phyloP scores from a whole-genome alignment of 2,329 filamentous ascomycete genomes.

The Colletotrichum lini region DNA sequence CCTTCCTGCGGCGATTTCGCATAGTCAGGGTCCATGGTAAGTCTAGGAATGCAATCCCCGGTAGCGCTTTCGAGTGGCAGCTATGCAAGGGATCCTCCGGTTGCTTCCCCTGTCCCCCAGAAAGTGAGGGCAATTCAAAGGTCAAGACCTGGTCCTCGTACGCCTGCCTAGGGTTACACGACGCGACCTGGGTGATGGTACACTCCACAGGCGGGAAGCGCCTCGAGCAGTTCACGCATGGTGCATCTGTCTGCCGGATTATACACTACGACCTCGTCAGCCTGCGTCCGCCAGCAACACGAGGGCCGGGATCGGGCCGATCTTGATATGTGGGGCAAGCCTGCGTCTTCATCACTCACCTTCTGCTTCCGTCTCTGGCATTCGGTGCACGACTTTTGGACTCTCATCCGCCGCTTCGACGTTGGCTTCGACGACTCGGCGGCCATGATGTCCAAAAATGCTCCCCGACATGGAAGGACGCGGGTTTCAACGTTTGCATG shows the following conservation, averaged over 20 bases:
- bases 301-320: conserved; percentile 1
- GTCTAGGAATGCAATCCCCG: not conserved
- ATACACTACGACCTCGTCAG: conserved; percentile 38
- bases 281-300: not conserved
- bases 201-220: conserved; percentile 43
- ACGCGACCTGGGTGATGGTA: conserved; percentile 29
- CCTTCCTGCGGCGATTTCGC: not conserved
- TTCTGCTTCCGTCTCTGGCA: conserved; percentile 43
- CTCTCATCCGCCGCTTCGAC: conserved; percentile 35
- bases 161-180: conserved; percentile 19
- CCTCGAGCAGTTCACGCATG: conserved; percentile 43
- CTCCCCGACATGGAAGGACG: not conserved
- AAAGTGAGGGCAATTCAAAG: conserved; percentile 33
- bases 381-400: conserved; percentile 44
- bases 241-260: conserved; percentile 26
- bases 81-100: not conserved
- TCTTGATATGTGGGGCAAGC: not conserved
- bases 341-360: conserved; percentile 25
- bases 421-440: conserved; percentile 24
- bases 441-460: conserved; percentile 18
- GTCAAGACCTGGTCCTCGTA: conserved; percentile 38
- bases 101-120: conserved; percentile 15
- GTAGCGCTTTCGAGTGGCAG: not conserved
- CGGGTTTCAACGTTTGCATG: not conserved
- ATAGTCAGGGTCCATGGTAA: not conserved